A percentile compares a stretch with the other conserved stretches of the same genome.
These are phyloP conservation scores for Backusella sp. DNA, from an alignment of 192 early-diverging fungal species.

Conservation along the genomic window DNA sequence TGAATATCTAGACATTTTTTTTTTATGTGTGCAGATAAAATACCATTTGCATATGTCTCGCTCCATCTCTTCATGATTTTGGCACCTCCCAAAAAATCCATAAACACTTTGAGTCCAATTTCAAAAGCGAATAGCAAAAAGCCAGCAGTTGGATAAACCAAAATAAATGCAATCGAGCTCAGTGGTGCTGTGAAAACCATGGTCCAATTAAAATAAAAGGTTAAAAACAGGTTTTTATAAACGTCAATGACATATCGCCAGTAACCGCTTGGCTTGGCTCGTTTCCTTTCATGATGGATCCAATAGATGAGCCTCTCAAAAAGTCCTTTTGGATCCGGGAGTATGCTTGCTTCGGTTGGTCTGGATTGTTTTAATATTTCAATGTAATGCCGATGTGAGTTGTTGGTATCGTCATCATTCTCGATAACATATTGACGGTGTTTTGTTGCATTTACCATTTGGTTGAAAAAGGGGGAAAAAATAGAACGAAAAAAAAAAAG, in stretches of 20 bases:
- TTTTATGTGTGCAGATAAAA: background rate
- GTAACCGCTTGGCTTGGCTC: slow-evolving; percentile 7
- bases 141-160: slow-evolving; percentile 28
- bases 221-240: slow-evolving; percentile 30
- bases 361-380: background rate
- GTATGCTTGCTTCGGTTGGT: background rate
- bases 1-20: background rate
- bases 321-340: background rate
- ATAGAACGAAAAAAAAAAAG: background rate
- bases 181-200: slow-evolving; percentile 33
- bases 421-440: background rate
- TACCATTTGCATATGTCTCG: slow-evolving; percentile 33
- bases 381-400: background rate
- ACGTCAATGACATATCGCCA: background rate
- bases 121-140: slow-evolving; percentile 29
- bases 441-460: background rate
- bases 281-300: background rate
- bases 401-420: background rate
- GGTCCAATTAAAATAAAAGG: slow-evolving; percentile 38
- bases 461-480: background rate
- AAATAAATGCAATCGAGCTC: slow-evolving; percentile 29
- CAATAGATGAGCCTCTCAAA: background rate
- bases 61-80: slow-evolving; percentile 13
- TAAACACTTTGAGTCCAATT: slow-evolving; percentile 29
- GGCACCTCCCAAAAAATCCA: slow-evolving; percentile 30